A percentile compares a stretch with the other conserved stretches of the same genome.
Conservation (phyloP, 2,329 filamentous ascomycete species). For the Penicillium brasilianum region DNA sequence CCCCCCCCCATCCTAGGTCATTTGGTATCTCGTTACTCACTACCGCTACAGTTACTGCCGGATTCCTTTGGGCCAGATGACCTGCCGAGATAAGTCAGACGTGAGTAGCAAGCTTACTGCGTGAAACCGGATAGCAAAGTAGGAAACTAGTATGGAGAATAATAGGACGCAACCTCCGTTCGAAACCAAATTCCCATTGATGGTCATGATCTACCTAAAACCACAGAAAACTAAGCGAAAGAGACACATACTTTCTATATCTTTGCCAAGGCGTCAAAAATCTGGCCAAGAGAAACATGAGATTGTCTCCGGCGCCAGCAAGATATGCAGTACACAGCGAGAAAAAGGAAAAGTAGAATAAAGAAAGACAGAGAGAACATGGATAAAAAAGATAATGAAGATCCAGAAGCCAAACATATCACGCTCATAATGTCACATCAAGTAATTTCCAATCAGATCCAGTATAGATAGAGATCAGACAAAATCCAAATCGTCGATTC, state of each 20-base stretch:
- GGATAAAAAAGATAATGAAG: not conserved
- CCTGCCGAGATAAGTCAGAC: conserved; percentile 45
- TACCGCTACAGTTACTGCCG: conserved; percentile 62
- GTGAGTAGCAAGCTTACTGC: not conserved
- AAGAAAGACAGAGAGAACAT: no score
- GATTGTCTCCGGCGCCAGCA: conserved; percentile 4
- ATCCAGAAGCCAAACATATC: not conserved
- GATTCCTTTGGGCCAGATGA: conserved; percentile 70
- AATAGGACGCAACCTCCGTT: not conserved
- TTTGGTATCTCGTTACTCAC: not conserved
- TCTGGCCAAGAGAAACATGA: conserved; percentile 1
- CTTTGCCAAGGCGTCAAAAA: conserved; percentile 4
- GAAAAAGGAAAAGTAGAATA: not conserved
- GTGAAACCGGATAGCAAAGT: no score
- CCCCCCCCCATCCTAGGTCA: not conserved
- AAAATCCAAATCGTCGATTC: not conserved
- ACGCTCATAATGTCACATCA: conserved; percentile 32
- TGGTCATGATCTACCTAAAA: conserved; percentile 1
- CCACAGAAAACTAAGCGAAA: not conserved
- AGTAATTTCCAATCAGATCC: conserved; percentile 15
- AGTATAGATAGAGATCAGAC: not conserved
- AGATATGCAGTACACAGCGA: conserved; percentile 13
- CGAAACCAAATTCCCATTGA: not conserved
- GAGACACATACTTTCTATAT: conserved; percentile 4
- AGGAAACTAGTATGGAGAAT: conserved; percentile 11